These are phyloP conservation scores for Atractiella rhizophila DNA, from an alignment of 768 basidiomycete species.

Conservation along the genomic window DNA sequence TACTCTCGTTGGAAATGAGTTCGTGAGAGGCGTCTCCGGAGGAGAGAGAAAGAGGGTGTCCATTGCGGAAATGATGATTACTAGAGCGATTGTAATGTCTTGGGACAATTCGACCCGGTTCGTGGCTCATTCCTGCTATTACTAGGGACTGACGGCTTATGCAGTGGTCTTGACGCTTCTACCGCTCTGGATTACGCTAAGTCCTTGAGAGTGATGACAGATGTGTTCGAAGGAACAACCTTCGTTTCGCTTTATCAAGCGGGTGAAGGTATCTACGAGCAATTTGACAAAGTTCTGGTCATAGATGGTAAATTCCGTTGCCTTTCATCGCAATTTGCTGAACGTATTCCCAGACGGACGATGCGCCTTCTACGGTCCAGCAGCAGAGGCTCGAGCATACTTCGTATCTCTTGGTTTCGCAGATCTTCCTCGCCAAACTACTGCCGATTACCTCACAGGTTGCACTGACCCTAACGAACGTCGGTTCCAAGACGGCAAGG, in stretches of 20 bases:
- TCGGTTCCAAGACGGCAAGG: conserved; percentile 18
- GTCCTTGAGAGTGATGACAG: conserved; percentile 25
- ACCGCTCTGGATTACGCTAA: conserved; percentile 26
- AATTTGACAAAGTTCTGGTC: conserved; percentile 63
- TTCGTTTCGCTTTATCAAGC: conserved; percentile 26
- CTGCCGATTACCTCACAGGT: conserved; percentile 25
- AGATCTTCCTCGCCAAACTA: conserved; percentile 20
- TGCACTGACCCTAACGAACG: conserved; percentile 46
- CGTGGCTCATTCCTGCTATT: too few relatives aligned
- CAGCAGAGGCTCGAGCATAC: conserved; percentile 38
- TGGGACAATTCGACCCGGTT: conserved; percentile 19
- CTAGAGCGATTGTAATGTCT: conserved; percentile 11
- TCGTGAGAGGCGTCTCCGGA: conserved; percentile 31
- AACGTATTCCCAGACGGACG: conserved; percentile 36
- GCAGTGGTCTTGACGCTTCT: conserved; percentile 19
- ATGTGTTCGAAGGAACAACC: conserved; percentile 23
- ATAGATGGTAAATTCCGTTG: neutral
- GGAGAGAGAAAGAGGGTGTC: conserved; percentile 21
- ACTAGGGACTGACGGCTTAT: conserved; percentile 10
- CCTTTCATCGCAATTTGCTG: neutral
- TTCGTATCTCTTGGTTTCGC: conserved; percentile 39
- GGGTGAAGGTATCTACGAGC: conserved; percentile 31
- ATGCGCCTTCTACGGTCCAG: conserved; percentile 50
- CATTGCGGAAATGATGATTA: conserved; percentile 16
- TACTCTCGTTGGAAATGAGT: conserved; percentile 52